Percentiles rank a stretch among this genome's conserved stretches.
Evolutionary conservation across 2,329 filamentous ascomycete species (phyloP).

Genomic region (Fusarium sacchari): DNA sequence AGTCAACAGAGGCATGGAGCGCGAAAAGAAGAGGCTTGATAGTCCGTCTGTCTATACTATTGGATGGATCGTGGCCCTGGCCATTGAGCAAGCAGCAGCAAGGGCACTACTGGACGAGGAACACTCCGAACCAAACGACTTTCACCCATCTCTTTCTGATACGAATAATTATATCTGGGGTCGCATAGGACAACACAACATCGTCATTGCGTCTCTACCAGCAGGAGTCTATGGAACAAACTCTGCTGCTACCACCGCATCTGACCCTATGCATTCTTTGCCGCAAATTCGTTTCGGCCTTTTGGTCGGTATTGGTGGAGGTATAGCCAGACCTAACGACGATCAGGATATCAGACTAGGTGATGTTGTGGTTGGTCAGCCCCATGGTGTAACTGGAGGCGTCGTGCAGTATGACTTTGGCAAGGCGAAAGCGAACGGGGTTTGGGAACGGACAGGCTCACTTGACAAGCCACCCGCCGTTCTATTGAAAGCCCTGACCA

Average conservation of each 20-base stretch:
- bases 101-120: conserved; percentile 40
- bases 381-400: conserved; percentile 18
- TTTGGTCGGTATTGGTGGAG: conserved; percentile 56
- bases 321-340: not conserved
- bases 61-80: conserved; percentile 42
- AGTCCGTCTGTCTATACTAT: conserved; percentile 27
- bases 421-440: not conserved
- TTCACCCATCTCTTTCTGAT: conserved; percentile 26
- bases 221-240: conserved; percentile 27
- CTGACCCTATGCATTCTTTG: conserved; percentile 19
- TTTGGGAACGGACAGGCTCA: conserved; percentile 7
- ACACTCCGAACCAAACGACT: conserved; percentile 14
- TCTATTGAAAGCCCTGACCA: conserved; percentile 16
- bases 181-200: conserved; percentile 38
- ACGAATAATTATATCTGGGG: conserved; percentile 43
- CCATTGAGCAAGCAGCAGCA: conserved; percentile 41
- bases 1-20: not conserved
- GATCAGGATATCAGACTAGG: conserved; percentile 41
- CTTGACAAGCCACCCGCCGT: conserved; percentile 19
- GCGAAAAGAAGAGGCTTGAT: not conserved
- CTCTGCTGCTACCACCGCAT: conserved; percentile 19
- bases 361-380: conserved; percentile 42
- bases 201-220: conserved; percentile 42
- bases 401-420: conserved; percentile 41
- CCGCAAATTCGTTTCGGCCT: conserved; percentile 32